Percentiles rank a stretch among this genome's conserved stretches.
Evolutionary conservation across 495 filamentous ascomycete species (phyloP).

Genomic region (Glonium stellatum): DNA sequence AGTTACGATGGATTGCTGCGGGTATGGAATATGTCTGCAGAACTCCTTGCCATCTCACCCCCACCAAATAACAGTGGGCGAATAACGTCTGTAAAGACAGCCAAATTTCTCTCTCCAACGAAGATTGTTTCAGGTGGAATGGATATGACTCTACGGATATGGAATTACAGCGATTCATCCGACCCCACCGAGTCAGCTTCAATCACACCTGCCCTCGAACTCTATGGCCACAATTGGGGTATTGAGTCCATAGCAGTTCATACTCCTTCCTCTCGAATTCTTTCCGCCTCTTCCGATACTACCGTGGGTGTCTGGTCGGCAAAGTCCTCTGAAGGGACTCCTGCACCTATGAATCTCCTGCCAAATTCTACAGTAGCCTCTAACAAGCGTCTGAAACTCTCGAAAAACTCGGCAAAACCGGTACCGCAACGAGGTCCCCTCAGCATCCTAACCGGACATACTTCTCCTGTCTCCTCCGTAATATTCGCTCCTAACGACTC

Average conservation of each 20-base stretch:
- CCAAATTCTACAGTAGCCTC: slow-evolving; percentile 44
- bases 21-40: slow-evolving; percentile 81
- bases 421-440: slow-evolving; percentile 75
- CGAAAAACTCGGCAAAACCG: slow-evolving; percentile 46
- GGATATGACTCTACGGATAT: slow-evolving; percentile 76
- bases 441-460: slow-evolving; percentile 62
- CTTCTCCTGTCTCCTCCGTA: slow-evolving; percentile 60
- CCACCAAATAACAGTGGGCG: slow-evolving; percentile 61
- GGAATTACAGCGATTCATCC: slow-evolving; percentile 65
- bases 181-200: slow-evolving; percentile 43
- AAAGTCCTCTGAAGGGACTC: slow-evolving; percentile 62
- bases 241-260: slow-evolving; percentile 76
- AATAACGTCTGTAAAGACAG: slow-evolving; percentile 65
- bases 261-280: slow-evolving; percentile 60
- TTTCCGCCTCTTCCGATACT: slow-evolving; percentile 77
- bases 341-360: slow-evolving; percentile 58
- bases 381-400: slow-evolving; percentile 72
- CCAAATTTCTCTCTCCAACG: slow-evolving; percentile 68
- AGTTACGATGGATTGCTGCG: slow-evolving; percentile 83
- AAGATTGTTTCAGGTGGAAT: slow-evolving; percentile 73
- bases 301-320: slow-evolving; percentile 79
- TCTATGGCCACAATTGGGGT: slow-evolving; percentile 73
- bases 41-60: slow-evolving; percentile 64
- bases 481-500: slow-evolving; percentile 78
- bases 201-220: slow-evolving; percentile 68